Base-by-base conservation (phyloP, 2,329 filamentous ascomycete species). In the Pseudogymnoascus pannorum region DNA sequence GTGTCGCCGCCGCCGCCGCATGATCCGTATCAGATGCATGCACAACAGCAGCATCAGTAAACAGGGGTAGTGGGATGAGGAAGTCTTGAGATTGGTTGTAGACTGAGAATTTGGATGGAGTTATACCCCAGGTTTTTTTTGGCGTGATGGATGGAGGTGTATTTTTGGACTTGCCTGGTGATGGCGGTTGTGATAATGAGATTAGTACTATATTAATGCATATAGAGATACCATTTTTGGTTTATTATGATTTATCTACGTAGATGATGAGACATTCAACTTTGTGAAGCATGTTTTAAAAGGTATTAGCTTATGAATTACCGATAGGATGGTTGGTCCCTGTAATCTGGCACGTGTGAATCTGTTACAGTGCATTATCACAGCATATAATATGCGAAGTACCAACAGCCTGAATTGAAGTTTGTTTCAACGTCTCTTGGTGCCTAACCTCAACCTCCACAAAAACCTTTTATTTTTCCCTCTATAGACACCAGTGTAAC, bases 41-140 rank as follows among this genome's bases (percentile, higher is more conserved):
- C 11, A 3, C 12, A 16, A n/a, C 44, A 29, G 8, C 5, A 54
- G 24, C 3, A 54, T 18, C 24, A 54, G n/a, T 54, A 16, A 48
- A 14, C 14, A 14, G 44, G 8, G 24, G 1, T 31, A 54, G 12
- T 31, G 9, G 8, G n/a, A 54, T 44, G 14, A 26, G 7, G 3
- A 9, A 7, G 31, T 11, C 8, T 12, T 12, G 20, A 4, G n/a
- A 31, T 31, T 54, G 5, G 16, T 12, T 54, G n/a, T 31, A 31
- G 24, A 54, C 4, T 29, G 24, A 54, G 8, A 5, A 16, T 31
- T 18, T 9, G 44, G 44, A 18, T 9, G 44, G 44, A 18, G 44
- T 54, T 54, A 54, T 54, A 54, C 44, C 44, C 44, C n/a, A 24
- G n/a, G n/a, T n/a, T n/a, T n/a, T n/a, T 54, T 54, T 54, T 54